These are phyloP conservation scores for Phaffia tasmanica DNA, from an alignment of 768 basidiomycete species.

Conservation along the genomic window DNA sequence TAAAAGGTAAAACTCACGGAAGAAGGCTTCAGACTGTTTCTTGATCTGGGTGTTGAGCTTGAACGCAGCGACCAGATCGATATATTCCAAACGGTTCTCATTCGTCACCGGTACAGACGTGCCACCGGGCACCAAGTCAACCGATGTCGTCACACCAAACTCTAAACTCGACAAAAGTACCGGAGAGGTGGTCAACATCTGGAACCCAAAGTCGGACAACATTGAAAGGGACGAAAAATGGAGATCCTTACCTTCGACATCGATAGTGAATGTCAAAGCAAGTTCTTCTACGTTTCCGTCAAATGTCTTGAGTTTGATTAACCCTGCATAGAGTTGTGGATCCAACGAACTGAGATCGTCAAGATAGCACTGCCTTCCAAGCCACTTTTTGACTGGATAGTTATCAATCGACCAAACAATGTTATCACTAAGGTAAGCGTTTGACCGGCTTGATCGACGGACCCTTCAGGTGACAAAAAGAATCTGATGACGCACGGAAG, in stretches of 20 bases:
- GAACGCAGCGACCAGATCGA: slow-evolving; percentile 78
- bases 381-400: slow-evolving; percentile 54
- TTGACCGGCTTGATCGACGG: background rate
- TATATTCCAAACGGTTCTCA: slow-evolving; percentile 81
- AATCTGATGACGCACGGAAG: slow-evolving; percentile 51
- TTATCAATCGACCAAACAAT: background rate
- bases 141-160: slow-evolving; percentile 61
- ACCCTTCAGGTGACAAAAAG: background rate
- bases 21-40: slow-evolving; percentile 55
- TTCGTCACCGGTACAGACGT: slow-evolving; percentile 71
- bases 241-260: slow-evolving; percentile 57
- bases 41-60: slow-evolving; percentile 81
- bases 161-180: slow-evolving; percentile 44
- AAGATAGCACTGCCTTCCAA: slow-evolving; percentile 79
- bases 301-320: slow-evolving; percentile 69
- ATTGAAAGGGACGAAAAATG: background rate
- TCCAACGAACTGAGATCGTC: slow-evolving; percentile 89
- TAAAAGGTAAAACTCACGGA: slow-evolving; percentile 38
- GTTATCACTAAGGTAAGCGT: slow-evolving; percentile 17
- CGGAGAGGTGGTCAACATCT: background rate
- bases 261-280: slow-evolving; percentile 77
- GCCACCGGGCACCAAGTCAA: slow-evolving; percentile 73
- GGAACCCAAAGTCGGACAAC: background rate
- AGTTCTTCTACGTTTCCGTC: slow-evolving; percentile 75
- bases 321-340: slow-evolving; percentile 49